A percentile compares a stretch with the other conserved stretches of the same genome.
These are phyloP conservation scores for Pseudonitzschia multiseries DNA, from an alignment of 108 stramenopile genomes.

Conservation along the genomic window DNA sequence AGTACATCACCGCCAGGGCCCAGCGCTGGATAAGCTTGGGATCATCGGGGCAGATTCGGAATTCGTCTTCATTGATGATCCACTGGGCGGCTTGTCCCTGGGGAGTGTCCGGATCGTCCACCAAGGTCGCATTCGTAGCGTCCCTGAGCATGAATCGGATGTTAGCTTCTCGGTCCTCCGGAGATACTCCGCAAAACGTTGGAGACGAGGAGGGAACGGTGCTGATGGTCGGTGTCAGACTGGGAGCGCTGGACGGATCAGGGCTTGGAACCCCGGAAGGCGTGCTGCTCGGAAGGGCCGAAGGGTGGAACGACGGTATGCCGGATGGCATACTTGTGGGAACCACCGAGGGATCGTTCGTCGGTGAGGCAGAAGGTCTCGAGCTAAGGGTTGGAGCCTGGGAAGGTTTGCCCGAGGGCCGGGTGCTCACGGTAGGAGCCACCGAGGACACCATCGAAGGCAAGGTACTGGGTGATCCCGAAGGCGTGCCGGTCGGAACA, in stretches of 20 bases:
- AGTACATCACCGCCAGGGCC: slow-evolving; percentile 75
- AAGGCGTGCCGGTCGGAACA: background rate
- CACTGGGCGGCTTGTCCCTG: slow-evolving; percentile 47
- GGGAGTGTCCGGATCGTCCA: slow-evolving; percentile 29
- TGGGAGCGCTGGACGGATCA: background rate
- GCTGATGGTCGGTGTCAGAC: background rate
- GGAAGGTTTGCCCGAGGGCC: background rate
- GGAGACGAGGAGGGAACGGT: slow-evolving; percentile 15
- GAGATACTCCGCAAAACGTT: slow-evolving; percentile 24
- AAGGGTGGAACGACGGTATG: background rate
- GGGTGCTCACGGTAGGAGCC: too few species aligned
- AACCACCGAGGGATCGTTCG: background rate
- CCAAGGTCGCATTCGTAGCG: background rate
- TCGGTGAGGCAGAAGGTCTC: background rate
- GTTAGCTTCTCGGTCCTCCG: slow-evolving; percentile 22
- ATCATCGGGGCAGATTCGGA: slow-evolving; percentile 38
- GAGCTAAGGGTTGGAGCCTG: background rate
- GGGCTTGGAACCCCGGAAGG: background rate
- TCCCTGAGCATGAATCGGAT: slow-evolving; percentile 28
- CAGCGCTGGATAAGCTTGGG: slow-evolving; percentile 63
- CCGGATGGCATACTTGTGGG: slow-evolving; percentile 3
- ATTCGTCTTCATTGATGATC: slow-evolving; percentile 38
- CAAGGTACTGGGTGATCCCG: background rate
- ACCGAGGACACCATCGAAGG: too few species aligned
- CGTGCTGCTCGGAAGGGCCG: background rate